Conservation (phyloP, 2,329 filamentous ascomycete genomes). For the Amylocarpus encephaloides region DNA sequence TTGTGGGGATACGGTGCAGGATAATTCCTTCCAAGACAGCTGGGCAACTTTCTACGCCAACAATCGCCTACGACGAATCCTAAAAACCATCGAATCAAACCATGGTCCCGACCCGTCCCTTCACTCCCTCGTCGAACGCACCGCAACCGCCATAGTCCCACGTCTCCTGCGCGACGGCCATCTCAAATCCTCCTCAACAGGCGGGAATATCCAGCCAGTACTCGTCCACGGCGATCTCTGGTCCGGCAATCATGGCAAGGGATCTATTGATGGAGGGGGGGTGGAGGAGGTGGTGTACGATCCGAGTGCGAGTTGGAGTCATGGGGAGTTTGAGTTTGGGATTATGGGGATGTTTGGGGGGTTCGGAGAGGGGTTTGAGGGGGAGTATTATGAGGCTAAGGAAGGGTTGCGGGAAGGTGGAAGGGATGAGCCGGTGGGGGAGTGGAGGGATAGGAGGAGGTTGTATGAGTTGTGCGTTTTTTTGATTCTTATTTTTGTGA, state of each 20-base stretch:
- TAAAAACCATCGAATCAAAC: conserved; percentile 47
- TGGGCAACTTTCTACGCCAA: conserved; percentile 88
- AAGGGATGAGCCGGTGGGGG: conserved; percentile 70
- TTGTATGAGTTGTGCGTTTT: conserved; percentile 73
- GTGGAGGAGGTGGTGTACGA: conserved; percentile 77
- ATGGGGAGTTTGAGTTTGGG: conserved; percentile 84
- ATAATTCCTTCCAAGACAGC: conserved; percentile 64
- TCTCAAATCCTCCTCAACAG: conserved; percentile 42
- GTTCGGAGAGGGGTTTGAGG: conserved; percentile 65
- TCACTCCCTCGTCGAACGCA: conserved; percentile 55
- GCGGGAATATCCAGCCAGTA: conserved; percentile 61
- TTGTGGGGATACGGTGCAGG: conserved; percentile 77
- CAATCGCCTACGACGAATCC: conserved; percentile 62
- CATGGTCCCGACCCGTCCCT: conserved; percentile 63
- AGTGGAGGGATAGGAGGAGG: conserved; percentile 77
- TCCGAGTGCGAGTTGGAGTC: conserved; percentile 73
- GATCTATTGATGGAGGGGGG: conserved; percentile 49
- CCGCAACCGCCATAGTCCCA: conserved; percentile 62
- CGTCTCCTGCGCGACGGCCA: conserved; percentile 64
- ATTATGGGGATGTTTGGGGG: conserved; percentile 98
- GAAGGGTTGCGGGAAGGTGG: conserved; percentile 74
- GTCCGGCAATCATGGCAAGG: conserved; percentile 74
- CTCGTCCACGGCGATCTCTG: conserved; percentile 90
- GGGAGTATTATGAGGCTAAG: conserved; percentile 75
- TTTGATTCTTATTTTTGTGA: conserved; percentile 23